Conservation (phyloP, 2,329 filamentous ascomycete genomes). For the Fusarium anthophilum region DNA sequence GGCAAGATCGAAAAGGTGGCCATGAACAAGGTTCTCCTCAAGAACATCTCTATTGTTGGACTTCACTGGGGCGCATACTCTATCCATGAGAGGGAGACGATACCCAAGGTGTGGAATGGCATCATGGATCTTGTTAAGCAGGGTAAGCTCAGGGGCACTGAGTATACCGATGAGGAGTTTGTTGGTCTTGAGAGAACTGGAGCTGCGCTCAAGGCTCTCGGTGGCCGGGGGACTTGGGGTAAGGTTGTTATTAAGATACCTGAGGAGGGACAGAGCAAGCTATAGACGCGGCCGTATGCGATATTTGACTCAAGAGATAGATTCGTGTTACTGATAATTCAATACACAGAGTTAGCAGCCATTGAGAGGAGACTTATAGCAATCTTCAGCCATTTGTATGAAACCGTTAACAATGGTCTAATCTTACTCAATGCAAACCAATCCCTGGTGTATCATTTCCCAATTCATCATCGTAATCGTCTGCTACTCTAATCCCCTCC, state of each 20-base stretch:
- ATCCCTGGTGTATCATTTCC: conserved; percentile 21
- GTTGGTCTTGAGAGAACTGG: conserved; percentile 83
- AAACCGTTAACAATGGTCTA: conserved; percentile 19
- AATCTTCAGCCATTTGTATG: neutral
- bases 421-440: conserved; percentile 26
- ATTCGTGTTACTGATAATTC: neutral
- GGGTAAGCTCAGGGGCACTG: conserved; percentile 83
- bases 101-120: conserved; percentile 81
- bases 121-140: conserved; percentile 80
- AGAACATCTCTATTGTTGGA: conserved; percentile 91
- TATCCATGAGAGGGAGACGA: conserved; percentile 74
- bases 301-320: neutral
- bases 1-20: conserved; percentile 86
- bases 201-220: conserved; percentile 79
- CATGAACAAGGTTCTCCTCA: conserved; percentile 90
- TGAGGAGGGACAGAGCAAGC: conserved; percentile 68
- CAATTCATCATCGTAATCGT: conserved; percentile 7
- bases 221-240: conserved; percentile 87
- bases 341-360: neutral
- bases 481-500: neutral
- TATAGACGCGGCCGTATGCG: conserved; percentile 49
- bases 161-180: conserved; percentile 84
- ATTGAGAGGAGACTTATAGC: neutral
- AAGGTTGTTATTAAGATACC: conserved; percentile 93
- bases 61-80: conserved; percentile 92